Evolutionary conservation across 192 early-diverging fungal species (phyloP).

Genomic region (Coemansia sp.): DNA sequence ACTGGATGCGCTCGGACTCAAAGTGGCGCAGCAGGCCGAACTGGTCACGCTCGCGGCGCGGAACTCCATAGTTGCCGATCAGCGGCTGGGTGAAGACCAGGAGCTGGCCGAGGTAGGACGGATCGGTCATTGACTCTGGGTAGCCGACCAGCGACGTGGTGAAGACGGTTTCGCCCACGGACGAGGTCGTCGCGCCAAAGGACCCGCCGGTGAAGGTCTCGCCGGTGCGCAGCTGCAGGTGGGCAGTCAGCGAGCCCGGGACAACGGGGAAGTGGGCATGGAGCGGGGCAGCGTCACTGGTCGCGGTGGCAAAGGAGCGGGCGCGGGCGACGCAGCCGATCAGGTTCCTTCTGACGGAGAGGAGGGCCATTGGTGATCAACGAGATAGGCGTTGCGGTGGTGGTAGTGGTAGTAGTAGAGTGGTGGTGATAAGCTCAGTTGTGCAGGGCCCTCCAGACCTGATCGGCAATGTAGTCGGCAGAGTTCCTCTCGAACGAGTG

Average conservation of each 20-base stretch:
- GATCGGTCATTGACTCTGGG: conserved; percentile 96
- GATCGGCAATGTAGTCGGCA: conserved; percentile 88
- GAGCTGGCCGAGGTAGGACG: conserved; percentile 94
- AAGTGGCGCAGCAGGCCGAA: conserved; percentile 83
- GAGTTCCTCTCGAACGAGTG: conserved; percentile 83
- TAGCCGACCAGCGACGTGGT: conserved; percentile 93
- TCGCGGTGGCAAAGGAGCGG: conserved; percentile 36
- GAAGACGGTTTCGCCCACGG: conserved; percentile 91
- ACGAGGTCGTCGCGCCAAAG: conserved; percentile 69
- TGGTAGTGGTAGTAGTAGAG: conserved; percentile 3
- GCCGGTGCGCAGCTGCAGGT: conserved; percentile 74
- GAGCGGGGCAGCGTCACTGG: conserved; percentile 12
- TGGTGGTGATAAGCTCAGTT: conserved; percentile 12
- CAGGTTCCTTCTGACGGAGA: too few relatives aligned
- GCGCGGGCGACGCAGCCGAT: too few relatives aligned
- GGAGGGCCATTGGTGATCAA: too few relatives aligned
- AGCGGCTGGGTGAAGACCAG: conserved; percentile 95
- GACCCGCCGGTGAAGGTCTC: conserved; percentile 77
- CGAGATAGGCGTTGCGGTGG: conserved; percentile 24
- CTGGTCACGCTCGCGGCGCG: conserved; percentile 61
- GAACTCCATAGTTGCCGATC: conserved; percentile 96
- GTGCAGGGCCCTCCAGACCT: conserved; percentile 49
- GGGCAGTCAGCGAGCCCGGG: conserved; percentile 52
- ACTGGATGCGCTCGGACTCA: conserved; percentile 81
- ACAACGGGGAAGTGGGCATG: conserved; percentile 50